Conservation (phyloP, 1,139 yeast genomes). For the Kazachstania sp. region DNA sequence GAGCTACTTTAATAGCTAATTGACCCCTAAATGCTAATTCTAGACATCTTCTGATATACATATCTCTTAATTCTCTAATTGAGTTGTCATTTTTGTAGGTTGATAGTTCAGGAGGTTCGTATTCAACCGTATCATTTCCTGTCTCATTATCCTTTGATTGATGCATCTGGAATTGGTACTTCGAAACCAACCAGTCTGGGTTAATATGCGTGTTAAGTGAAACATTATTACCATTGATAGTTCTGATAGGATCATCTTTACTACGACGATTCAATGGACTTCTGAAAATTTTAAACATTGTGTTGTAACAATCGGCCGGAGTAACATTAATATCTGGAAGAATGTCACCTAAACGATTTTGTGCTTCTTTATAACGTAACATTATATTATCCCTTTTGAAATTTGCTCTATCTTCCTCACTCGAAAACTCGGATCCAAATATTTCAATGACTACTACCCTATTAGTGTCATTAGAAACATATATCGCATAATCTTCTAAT, state of each 20-base stretch:
- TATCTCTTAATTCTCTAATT: slow-evolving; percentile 34
- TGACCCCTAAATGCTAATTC: slow-evolving; percentile 44
- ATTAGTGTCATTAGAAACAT: slow-evolving; percentile 36
- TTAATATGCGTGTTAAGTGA: slow-evolving; percentile 49
- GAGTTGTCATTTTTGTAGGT: slow-evolving; percentile 30
- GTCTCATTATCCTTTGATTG: slow-evolving; percentile 37
- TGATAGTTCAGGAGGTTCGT: slow-evolving; percentile 51
- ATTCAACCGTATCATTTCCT: slow-evolving; percentile 36
- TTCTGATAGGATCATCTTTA: slow-evolving; percentile 40
- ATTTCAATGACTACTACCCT: slow-evolving; percentile 39
- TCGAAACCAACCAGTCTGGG: slow-evolving; percentile 41
- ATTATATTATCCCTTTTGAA: slow-evolving; percentile 36
- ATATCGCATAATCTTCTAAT: slow-evolving; percentile 37
- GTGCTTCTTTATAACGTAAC: slow-evolving; percentile 32
- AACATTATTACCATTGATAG: slow-evolving; percentile 44
- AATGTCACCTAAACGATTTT: slow-evolving; percentile 25
- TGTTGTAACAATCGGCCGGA: slow-evolving; percentile 46
- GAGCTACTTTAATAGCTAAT: slow-evolving; percentile 19
- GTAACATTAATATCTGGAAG: slow-evolving; percentile 36
- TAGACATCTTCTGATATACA: slow-evolving; percentile 40
- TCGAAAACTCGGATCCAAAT: slow-evolving; percentile 34
- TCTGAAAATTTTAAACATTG: slow-evolving; percentile 49
- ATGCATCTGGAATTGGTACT: slow-evolving; percentile 33
- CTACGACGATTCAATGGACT: slow-evolving; percentile 47
- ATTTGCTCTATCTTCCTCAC: slow-evolving; percentile 30